phyloP scores from a whole-genome alignment of 2,329 filamentous ascomycete genomes.

The Alternaria dauci region DNA sequence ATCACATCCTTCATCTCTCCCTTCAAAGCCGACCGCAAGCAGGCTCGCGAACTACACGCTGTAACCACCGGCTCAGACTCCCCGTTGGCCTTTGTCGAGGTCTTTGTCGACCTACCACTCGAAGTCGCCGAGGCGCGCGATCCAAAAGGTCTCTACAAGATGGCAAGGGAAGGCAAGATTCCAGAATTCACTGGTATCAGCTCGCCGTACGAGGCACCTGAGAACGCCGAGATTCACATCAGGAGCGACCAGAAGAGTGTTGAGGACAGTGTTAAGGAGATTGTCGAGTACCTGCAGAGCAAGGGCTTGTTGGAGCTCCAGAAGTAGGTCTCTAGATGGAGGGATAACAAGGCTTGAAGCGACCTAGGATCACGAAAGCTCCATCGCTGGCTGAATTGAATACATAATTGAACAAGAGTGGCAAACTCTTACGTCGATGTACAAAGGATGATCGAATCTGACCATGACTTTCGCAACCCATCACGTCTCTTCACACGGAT shows the following conservation, averaged over 20 bases:
- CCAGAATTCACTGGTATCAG: conserved; percentile 97
- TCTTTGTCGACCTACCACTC: conserved; percentile 89
- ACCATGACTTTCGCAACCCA: not conserved
- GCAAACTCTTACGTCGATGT: not conserved
- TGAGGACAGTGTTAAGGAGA: conserved; percentile 86
- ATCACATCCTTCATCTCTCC: conserved; percentile 98
- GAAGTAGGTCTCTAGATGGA: conserved; percentile 7
- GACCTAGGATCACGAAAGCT: not conserved
- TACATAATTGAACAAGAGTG: not conserved
- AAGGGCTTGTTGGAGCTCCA: conserved; percentile 66
- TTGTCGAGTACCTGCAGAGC: conserved; percentile 78
- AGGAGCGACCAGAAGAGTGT: conserved; percentile 82
- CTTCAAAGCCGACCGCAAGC: conserved; percentile 84
- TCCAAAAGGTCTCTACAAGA: conserved; percentile 98
- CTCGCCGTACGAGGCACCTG: conserved; percentile 91
- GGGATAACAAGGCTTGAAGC: not conserved
- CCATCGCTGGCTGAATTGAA: not conserved
- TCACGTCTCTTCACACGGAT: not conserved
- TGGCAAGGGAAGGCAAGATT: conserved; percentile 90
- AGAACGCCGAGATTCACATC: conserved; percentile 86
- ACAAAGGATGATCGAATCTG: not conserved
- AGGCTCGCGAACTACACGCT: conserved; percentile 82
- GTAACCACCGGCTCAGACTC: conserved; percentile 63
- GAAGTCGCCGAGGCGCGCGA: conserved; percentile 94
- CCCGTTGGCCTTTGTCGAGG: conserved; percentile 87